Evolutionary conservation across 257 asterid genomes (phyloP).

Genomic region (Penstemon newberryi): DNA sequence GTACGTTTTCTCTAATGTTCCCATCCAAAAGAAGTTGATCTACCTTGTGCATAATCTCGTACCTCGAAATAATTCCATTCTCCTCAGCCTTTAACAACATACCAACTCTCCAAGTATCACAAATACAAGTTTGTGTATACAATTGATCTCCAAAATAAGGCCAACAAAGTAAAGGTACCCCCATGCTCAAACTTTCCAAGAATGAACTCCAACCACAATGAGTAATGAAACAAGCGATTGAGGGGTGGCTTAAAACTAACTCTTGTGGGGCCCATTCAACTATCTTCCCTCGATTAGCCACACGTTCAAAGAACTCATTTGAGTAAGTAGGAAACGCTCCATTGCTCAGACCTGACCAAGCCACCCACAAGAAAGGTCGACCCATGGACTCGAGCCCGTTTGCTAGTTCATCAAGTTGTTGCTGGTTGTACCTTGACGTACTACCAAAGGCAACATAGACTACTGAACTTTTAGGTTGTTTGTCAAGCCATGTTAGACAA

Average conservation of each 20-base stretch:
- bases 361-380: conserved; percentile 61
- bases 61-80: conserved; percentile 42
- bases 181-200: conserved; percentile 57
- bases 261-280: conserved; percentile 83
- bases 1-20: conserved; percentile 37
- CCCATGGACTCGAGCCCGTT: conserved; percentile 48
- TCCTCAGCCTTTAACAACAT: conserved; percentile 32
- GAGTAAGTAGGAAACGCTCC: conserved; percentile 20
- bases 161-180: conserved; percentile 67
- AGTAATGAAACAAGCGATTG: conserved; percentile 51
- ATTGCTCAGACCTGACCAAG: conserved; percentile 40
- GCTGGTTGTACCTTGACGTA: conserved; percentile 41
- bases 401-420: conserved; percentile 51
- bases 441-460: conserved; percentile 67
- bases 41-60: conserved; percentile 43
- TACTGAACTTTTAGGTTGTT: conserved; percentile 46
- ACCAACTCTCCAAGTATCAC: conserved; percentile 57
- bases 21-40: conserved; percentile 37
- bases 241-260: conserved; percentile 47
- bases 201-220: conserved; percentile 73
- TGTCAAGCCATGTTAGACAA: conserved; percentile 62
- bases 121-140: conserved; percentile 41
- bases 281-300: conserved; percentile 40
- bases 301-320: conserved; percentile 30
- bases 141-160: conserved; percentile 68